phyloP scores from a whole-genome alignment of 345 rosid species.

The Orychophragmus violaceus region DNA sequence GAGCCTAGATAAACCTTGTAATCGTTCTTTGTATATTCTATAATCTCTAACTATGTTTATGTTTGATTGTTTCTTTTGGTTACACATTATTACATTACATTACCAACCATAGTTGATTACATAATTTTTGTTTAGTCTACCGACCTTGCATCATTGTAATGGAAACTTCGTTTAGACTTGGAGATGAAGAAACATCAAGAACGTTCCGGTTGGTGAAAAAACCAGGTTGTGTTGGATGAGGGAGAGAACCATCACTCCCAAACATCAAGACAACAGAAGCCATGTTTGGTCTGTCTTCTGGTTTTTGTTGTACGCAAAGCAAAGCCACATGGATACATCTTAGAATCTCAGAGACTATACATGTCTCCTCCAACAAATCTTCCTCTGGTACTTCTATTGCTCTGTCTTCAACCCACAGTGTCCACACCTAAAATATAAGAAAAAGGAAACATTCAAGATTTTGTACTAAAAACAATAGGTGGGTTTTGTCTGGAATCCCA shows the following conservation, averaged over 20 bases:
- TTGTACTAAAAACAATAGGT: no score
- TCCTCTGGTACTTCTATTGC: constrained; percentile 6
- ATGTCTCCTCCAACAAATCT: background rate
- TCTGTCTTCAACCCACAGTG: constrained; percentile 27
- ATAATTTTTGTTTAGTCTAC: background rate
- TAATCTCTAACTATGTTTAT: background rate
- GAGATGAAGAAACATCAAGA: constrained; percentile 18
- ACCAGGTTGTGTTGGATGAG: constrained; percentile 13
- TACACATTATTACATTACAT: constrained; percentile 1
- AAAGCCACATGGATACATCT: constrained; percentile 24
- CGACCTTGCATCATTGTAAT: constrained; percentile 24
- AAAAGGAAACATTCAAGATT: background rate
- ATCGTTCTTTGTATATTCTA: constrained; percentile 3
- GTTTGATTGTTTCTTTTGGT: constrained; percentile 7
- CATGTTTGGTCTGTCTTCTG: constrained; percentile 24
- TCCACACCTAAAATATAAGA: constrained; percentile 8
- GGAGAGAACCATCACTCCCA: constrained; percentile 18
- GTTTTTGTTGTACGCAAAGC: constrained; percentile 27
- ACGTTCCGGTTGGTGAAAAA: constrained; percentile 15
- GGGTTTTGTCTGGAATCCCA: no score
- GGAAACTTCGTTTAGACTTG: constrained; percentile 19
- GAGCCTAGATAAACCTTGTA: constrained; percentile 24
- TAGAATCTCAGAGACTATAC: constrained; percentile 13
- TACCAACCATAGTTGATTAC: background rate
- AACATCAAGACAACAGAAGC: constrained; percentile 23